These are phyloP conservation scores for Dictyostelium discoideum DNA, from an alignment of 78 protist species.

Conservation along the genomic window dicty_2.7 NC_007088.5:6869001-6869500, in stretches of 20 bases:
- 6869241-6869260: too few species aligned
- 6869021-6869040: conserved; percentile 70
- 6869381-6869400: background rate
- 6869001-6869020: conserved; percentile 40
- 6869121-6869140: too few species aligned
- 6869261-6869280: too few species aligned
- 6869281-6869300: too few species aligned
- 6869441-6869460: conserved; percentile 9
- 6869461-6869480: conserved; percentile 52
- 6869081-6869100: conserved; percentile 45
- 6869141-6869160: background rate
- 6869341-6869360: background rate
- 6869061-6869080: conserved; percentile 62
- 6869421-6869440: background rate
- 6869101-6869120: conserved; percentile 44
- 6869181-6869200: background rate
- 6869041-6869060: conserved; percentile 28
- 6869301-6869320: background rate
- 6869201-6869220: background rate
- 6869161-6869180: background rate
- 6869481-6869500: conserved; percentile 13
- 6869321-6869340: too few species aligned
- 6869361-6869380: background rate
- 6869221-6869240: too few species aligned
- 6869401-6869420: background rate